Evolutionary conservation across 78 protist species (phyloP).

Genomic region (Dictyostelium firmibasis): DNA sequence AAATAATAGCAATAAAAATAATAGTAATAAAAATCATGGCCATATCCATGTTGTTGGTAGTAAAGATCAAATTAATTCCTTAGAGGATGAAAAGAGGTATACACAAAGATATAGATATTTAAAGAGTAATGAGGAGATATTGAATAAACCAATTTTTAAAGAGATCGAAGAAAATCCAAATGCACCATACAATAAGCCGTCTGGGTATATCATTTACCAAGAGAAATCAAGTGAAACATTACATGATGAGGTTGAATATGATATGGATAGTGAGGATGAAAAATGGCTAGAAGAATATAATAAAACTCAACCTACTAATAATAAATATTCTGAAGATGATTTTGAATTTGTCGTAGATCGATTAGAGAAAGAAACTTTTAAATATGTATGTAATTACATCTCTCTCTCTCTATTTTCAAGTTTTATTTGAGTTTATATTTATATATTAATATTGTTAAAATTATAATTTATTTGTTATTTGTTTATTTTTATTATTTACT

Average conservation of each 20-base stretch:
- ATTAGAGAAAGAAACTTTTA: conserved; percentile 82
- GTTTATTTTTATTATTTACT: neutral
- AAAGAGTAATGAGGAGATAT: conserved; percentile 15
- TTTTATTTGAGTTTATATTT: no score
- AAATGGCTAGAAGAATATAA: conserved; percentile 45
- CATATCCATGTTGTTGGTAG: neutral
- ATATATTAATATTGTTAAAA: neutral
- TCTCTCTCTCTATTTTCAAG: neutral
- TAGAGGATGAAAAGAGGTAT: conserved; percentile 41
- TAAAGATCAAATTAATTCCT: conserved; percentile 9
- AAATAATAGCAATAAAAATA: neutral
- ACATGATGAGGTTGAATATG: conserved; percentile 58
- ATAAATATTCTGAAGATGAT: conserved; percentile 44
- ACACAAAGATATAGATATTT: conserved; percentile 42
- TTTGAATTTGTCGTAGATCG: conserved; percentile 81
- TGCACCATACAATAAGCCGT: conserved; percentile 53
- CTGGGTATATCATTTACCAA: conserved; percentile 31
- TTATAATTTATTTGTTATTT: no score
- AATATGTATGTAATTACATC: conserved; percentile 11
- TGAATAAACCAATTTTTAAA: conserved; percentile 23
- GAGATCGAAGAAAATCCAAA: conserved; percentile 12
- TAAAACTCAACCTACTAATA: neutral
- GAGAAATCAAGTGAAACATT: conserved; percentile 35
- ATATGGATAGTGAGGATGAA: conserved; percentile 82
- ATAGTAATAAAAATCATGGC: neutral